Base-by-base conservation (phyloP, 2,329 filamentous ascomycete species). In the Aspergillus sp. region DNA sequence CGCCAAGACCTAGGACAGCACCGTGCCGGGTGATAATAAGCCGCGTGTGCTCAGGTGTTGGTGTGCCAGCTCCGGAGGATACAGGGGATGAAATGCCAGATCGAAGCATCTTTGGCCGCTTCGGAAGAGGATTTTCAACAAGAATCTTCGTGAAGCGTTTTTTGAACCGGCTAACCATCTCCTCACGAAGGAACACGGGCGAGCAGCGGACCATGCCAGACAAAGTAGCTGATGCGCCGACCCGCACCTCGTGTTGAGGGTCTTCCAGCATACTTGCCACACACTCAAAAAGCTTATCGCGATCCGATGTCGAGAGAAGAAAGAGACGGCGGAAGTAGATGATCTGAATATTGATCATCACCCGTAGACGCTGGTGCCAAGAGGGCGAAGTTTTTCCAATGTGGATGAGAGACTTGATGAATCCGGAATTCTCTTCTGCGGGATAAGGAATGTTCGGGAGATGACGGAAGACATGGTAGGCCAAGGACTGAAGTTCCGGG, bases 171-270 rank as follows among this genome's bases (percentile, higher is more conserved):
- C 81, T 73, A 54, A 99, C 88, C 64, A 92, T 88, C 26, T 85
- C 84, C 51, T 88, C 85, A 24, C 94, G 90, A 54, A 96, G 85
- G 1, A 76, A 82, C 24, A 85, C 80, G 0, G 94, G 92, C 3
- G 93, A 97, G 77, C 94, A 99, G 51, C 94, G 87, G 60, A 99
- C 95, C 94, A 99, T 99, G 60, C 94, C 95, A 1, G 92, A 93
- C 3, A 99, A 79, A 1, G 94, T 99, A 0, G 90, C 88, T 4
- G 89, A 88, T n/a, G 95, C 94, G 42, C 92, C 91, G 36, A 91
- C 88, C 38, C 94, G 89, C 30, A 99, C 94, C 74, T 99, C 94
- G 40, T 96, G 87, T 72, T 99, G 94, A 2, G 85, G 70, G 65
- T 99, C 94, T 55, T 89, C 84, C 6, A 99, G 82, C 95, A 99